Conservation (phyloP, 2,329 filamentous ascomycete species). For the Cladosporium colombiae region DNA sequence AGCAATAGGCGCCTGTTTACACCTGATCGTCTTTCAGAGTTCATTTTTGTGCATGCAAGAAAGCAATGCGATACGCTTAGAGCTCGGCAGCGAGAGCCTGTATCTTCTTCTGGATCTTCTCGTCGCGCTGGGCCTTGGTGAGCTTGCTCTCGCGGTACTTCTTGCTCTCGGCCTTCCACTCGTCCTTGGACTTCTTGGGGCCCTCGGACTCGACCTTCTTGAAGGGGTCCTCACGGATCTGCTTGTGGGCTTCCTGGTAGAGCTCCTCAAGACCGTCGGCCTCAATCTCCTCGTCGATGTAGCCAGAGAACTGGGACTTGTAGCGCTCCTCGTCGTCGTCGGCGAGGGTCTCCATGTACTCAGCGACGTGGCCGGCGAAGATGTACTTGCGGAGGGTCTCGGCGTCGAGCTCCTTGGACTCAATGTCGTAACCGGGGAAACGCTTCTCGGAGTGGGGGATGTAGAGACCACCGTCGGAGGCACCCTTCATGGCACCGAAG, state of each 20-base stretch:
- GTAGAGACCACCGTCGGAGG: conserved; percentile 95
- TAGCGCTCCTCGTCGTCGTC: conserved; percentile 99
- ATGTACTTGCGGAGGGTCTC: conserved; percentile 99
- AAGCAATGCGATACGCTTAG: conserved; percentile 20
- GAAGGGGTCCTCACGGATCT: conserved; percentile 96
- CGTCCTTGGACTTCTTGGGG: conserved; percentile 93
- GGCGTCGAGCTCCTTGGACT: conserved; percentile 95
- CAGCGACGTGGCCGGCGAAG: conserved; percentile 94
- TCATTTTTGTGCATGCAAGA: conserved; percentile 9
- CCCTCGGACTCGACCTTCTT: conserved; percentile 79
- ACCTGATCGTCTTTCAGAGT: conserved; percentile 18
- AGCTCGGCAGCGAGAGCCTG: conserved; percentile 64
- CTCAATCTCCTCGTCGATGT: conserved; percentile 96
- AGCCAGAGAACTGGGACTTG: conserved; percentile 97
- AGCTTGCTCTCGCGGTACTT: conserved; percentile 82
- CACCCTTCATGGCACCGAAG: conserved; percentile 99
- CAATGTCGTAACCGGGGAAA: conserved; percentile 98
- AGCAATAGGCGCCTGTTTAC: conserved; percentile 14
- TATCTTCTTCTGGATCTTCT: conserved; percentile 88
- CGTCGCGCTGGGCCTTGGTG: conserved; percentile 78
- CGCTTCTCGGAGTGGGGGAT: conserved; percentile 99
- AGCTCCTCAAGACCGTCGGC: conserved; percentile 96
- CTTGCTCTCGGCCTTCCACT: conserved; percentile 72
- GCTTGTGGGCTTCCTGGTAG: conserved; percentile 91
- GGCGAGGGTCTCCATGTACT: conserved; percentile 99